Evolutionary conservation across 345 rosid species (phyloP), one percentile per base, ranked within the genome.

Genomic region (Linum tenue): DNA sequence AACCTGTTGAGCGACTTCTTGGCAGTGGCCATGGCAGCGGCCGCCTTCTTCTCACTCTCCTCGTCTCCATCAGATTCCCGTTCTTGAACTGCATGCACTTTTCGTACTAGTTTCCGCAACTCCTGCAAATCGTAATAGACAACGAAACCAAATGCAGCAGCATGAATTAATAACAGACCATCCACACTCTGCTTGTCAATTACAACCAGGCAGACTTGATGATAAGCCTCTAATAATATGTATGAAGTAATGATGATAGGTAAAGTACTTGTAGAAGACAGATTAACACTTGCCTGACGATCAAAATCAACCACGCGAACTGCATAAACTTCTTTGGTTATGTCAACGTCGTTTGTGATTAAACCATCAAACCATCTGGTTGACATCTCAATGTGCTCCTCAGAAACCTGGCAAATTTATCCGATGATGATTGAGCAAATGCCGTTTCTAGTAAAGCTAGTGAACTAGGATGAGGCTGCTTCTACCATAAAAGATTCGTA

Each of bases 361-460:
- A 90, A 72, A 11, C 98, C 98, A 68, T 86, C 83, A 62, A 82
- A 80, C 96, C 98, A 92, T 76, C 89, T 86, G 51, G 79, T 73
- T 62, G 90, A 90, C 0, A 74, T 64, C 51, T 70, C 73, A 55
- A 73, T 58, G 50, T 70, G 56, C 70, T 81, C 85, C 5, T 64
- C 65, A 37, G 82, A 78, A 41, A 39, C 75, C 91, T 83, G 77
- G 64, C 31, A 22, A 1, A 22, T 22, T 22, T 22, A 22, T 22
- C 31, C 0, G 1, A 22, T 22, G 31, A 1, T 22, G 31, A 22
- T 22, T 22, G 31, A 22, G 31, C 31, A 22, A 22, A 22, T 22
- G 31, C 31, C 31, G 31, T 22, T 22, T 22, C 1, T 1, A 22
- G 31, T 22, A 48, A 48, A 48, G 15, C 11, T 41, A 4, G 6